A percentile compares a stretch with the other conserved stretches of the same genome.
Conservation (phyloP, 257 asterid species). For the Hygrophila difformis region DNA sequence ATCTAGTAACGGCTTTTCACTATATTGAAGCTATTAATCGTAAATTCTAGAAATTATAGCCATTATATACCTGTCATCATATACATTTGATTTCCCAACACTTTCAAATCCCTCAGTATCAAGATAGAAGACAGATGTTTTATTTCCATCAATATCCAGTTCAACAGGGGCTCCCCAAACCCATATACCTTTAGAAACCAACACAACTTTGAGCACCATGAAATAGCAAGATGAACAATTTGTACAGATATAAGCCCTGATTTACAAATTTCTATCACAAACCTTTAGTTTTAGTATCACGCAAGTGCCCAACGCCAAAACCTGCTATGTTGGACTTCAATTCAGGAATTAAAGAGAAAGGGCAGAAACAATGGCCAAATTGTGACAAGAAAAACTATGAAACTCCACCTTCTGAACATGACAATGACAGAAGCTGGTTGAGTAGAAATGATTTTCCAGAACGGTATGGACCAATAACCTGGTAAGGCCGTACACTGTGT, state of each 20-base stretch:
- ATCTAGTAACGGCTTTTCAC: not conserved
- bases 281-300: conserved; percentile 99
- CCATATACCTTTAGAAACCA: conserved; percentile 68
- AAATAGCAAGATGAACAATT: not conserved
- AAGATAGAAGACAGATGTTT: conserved; percentile 85
- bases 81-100: conserved; percentile 93
- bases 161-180: conserved; percentile 90
- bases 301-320: conserved; percentile 99
- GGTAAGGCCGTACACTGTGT: too few relatives aligned
- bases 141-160: conserved; percentile 65
- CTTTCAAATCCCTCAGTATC: conserved; percentile 99
- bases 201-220: conserved; percentile 4
- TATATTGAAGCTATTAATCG: not conserved
- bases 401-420: conserved; percentile 80
- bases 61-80: conserved; percentile 75
- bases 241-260: conserved; percentile 6
- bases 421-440: conserved; percentile 92
- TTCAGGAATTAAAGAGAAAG: conserved; percentile 12
- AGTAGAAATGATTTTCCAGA: conserved; percentile 97
- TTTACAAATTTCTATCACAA: conserved; percentile 9
- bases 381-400: not conserved
- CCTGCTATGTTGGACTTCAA: conserved; percentile 38
- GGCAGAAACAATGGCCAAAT: conserved; percentile 2
- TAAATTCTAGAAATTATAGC: not conserved
- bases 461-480: conserved; percentile 99